Evolutionary conservation across 306 rosid genomes (phyloP).

Genomic region (Lagenaria siceraria): DNA sequence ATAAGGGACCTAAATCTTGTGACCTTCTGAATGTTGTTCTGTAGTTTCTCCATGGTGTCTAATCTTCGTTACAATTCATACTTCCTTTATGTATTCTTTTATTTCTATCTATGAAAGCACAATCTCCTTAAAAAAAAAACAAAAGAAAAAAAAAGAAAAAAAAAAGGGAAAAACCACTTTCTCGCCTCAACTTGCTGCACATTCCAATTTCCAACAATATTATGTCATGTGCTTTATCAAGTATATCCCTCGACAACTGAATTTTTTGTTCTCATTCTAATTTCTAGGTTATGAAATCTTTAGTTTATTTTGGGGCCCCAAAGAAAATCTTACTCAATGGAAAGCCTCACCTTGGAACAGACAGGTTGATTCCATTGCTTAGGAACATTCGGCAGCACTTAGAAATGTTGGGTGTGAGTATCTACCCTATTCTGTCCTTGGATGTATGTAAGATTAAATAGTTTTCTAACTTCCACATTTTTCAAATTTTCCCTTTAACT

Average conservation of each 20-base stretch:
- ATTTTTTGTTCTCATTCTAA: conserved; percentile 10
- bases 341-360: conserved; percentile 96
- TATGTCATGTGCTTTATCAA: conserved; percentile 1
- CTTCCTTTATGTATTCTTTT: neutral
- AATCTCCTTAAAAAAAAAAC: too few species aligned
- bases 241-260: neutral
- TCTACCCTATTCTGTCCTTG: conserved; percentile 4
- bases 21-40: neutral
- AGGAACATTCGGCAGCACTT: conserved; percentile 81
- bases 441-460: neutral
- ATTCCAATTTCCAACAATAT: neutral
- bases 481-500: conserved; percentile 4
- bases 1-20: neutral
- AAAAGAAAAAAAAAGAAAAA: neutral
- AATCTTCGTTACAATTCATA: neutral
- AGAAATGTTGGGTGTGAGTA: conserved; percentile 77
- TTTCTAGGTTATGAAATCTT: conserved; percentile 72
- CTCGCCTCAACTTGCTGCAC: neutral
- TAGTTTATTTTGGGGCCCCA: conserved; percentile 91
- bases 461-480: conserved; percentile 9
- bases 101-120: too few species aligned
- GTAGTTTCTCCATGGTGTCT: neutral
- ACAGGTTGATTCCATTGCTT: conserved; percentile 83
- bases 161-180: neutral
- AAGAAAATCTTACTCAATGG: conserved; percentile 66